These are phyloP conservation scores for Isatis lusitanica DNA, from an alignment of 441 rosid genomes.

Conservation along the genomic window DNA sequence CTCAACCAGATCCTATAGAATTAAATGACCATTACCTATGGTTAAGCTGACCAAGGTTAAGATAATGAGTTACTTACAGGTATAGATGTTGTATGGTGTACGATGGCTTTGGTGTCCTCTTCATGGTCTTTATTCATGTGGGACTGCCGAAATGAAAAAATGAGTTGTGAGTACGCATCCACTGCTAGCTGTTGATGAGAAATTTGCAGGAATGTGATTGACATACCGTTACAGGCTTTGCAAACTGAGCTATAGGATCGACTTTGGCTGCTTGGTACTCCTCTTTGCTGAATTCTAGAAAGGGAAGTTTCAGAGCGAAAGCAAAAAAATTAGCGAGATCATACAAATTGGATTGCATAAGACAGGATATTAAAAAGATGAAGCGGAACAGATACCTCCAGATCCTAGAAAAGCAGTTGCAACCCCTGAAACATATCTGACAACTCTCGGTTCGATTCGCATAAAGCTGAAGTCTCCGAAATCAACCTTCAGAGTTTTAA, in stretches of 20 bases:
- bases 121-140: conserved; percentile 94
- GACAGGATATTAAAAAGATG: conserved; percentile 10
- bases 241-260: conserved; percentile 79
- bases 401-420: conserved; percentile 90
- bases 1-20: not conserved
- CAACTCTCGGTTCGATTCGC: conserved; percentile 71
- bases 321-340: not conserved
- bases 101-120: conserved; percentile 79
- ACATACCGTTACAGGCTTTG: conserved; percentile 82
- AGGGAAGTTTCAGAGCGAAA: not conserved
- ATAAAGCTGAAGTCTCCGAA: conserved; percentile 89
- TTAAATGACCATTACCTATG: not conserved
- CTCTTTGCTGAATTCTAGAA: conserved; percentile 69
- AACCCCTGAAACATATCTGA: conserved; percentile 81
- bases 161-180: conserved; percentile 10
- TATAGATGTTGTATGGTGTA: conserved; percentile 65
- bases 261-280: conserved; percentile 67
- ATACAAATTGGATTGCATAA: not conserved
- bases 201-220: not conserved
- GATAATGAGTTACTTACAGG: conserved; percentile 47
- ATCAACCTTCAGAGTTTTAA: conserved; percentile 62
- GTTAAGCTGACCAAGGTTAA: not conserved
- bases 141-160: conserved; percentile 45
- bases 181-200: not conserved
- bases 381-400: conserved; percentile 57